Evolutionary conservation across 1,284 basidiomycete species (phyloP).

Genomic region (Naganishia sp.): DNA sequence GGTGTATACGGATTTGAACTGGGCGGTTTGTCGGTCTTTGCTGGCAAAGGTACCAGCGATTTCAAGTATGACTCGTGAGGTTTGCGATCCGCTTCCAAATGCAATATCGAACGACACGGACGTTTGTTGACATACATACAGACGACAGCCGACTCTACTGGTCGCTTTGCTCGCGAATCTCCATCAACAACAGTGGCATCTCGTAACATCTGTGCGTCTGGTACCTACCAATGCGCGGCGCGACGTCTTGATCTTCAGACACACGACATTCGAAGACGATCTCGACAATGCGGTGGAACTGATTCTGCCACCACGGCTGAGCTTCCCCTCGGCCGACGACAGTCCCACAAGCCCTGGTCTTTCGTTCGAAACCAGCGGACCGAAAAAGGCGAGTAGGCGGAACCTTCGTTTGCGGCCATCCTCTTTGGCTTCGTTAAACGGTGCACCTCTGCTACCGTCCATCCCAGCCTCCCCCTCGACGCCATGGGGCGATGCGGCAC

Average conservation of each 20-base stretch:
- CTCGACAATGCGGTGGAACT: background rate
- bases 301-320: slow-evolving; percentile 1
- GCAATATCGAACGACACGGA: background rate
- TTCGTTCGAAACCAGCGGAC: background rate
- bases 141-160: slow-evolving; percentile 24
- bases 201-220: slow-evolving; percentile 21
- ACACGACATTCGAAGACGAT: background rate
- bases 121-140: background rate
- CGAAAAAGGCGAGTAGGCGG: background rate
- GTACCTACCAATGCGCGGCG: slow-evolving; percentile 10
- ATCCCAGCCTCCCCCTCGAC: slow-evolving; percentile 16
- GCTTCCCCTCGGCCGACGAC: slow-evolving; percentile 1
- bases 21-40: slow-evolving; percentile 21
- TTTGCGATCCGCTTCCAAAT: background rate
- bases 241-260: slow-evolving; percentile 35
- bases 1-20: slow-evolving; percentile 26
- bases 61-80: slow-evolving; percentile 24
- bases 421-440: slow-evolving; percentile 21
- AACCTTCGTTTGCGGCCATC: slow-evolving; percentile 7
- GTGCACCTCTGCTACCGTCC: slow-evolving; percentile 13
- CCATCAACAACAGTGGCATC: slow-evolving; percentile 1
- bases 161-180: slow-evolving; percentile 13
- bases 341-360: background rate
- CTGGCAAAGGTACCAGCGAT: slow-evolving; percentile 16
- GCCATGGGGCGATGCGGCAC: too few relatives aligned